Conservation (phyloP, 768 basidiomycete species). For the Suillus decipiens region DNA sequence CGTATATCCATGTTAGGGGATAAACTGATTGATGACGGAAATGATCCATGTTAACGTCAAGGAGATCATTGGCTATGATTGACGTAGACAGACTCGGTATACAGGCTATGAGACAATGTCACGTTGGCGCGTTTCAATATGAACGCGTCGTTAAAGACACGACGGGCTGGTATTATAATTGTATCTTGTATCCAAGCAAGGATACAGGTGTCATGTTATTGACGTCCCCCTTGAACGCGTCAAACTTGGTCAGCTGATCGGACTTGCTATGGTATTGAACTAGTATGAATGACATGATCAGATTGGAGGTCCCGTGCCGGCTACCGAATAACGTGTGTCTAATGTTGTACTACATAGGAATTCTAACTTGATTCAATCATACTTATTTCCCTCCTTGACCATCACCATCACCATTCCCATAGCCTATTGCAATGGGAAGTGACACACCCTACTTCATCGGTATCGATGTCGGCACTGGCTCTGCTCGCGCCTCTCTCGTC, state of each 20-base stretch:
- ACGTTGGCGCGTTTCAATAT: too few species aligned
- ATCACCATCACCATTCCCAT: not conserved
- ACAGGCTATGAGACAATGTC: too few species aligned
- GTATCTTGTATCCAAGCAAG: too few species aligned
- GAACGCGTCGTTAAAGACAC: too few species aligned
- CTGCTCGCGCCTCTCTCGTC: constrained; percentile 85
- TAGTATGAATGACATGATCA: not conserved
- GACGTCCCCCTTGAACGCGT: too few species aligned
- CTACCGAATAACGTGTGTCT: not conserved
- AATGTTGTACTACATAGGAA: constrained; percentile 2
- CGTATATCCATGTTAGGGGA: not conserved
- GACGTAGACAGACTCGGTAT: too few species aligned
- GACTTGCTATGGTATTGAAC: too few species aligned
- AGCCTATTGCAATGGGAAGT: constrained; percentile 33
- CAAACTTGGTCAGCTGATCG: too few species aligned
- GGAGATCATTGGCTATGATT: not conserved
- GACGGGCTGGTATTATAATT: too few species aligned
- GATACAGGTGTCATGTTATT: too few species aligned
- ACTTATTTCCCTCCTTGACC: constrained; percentile 5
- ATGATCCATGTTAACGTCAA: not conserved
- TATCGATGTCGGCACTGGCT: constrained; percentile 91
- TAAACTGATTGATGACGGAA: too few species aligned
- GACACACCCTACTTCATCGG: constrained; percentile 62
- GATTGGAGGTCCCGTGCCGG: not conserved
- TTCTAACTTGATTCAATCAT: constrained; percentile 1